A percentile compares a stretch with the other conserved stretches of the same genome.
phyloP scores from a whole-genome alignment of 345 rosid species.

The Kernera saxatilis region DNA sequence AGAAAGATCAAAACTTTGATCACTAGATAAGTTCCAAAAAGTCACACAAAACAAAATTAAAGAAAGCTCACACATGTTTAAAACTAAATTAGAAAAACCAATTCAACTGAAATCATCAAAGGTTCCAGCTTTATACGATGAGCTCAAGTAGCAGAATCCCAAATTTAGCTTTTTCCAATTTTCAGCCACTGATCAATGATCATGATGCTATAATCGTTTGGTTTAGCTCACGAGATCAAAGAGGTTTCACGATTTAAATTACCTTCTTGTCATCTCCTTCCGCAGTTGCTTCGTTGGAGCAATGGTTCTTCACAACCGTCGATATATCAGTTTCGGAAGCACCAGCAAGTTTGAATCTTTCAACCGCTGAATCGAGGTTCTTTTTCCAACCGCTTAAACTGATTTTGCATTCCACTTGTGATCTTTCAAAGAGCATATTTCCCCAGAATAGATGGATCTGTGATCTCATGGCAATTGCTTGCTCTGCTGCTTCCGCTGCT shows the following conservation, averaged over 20 bases:
- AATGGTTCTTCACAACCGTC: slow-evolving; percentile 76
- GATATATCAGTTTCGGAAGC: slow-evolving; percentile 83
- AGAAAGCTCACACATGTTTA: background rate
- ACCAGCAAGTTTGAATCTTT: slow-evolving; percentile 87
- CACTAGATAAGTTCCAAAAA: background rate
- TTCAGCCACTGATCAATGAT: background rate
- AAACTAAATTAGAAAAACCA: background rate
- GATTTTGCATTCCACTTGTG: slow-evolving; percentile 94
- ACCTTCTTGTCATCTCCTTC: slow-evolving; percentile 45
- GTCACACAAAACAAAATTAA: background rate
- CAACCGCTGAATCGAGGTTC: slow-evolving; percentile 72
- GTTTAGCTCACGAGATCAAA: background rate
- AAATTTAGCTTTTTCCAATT: background rate
- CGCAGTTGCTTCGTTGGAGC: slow-evolving; percentile 51
- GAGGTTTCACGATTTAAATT: background rate
- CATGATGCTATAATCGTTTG: background rate
- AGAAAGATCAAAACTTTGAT: background rate
- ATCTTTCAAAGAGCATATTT: slow-evolving; percentile 89
- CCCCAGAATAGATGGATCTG: slow-evolving; percentile 99
- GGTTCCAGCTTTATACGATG: background rate
- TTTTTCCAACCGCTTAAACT: slow-evolving; percentile 70
- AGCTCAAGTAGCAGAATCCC: background rate
- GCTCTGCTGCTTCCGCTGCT: slow-evolving; percentile 90
- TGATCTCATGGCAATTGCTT: slow-evolving; percentile 91
- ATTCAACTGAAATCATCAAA: slow-evolving; percentile 7